phyloP scores from a whole-genome alignment of 768 basidiomycete genomes.

The Mycena galericulata region DNA sequence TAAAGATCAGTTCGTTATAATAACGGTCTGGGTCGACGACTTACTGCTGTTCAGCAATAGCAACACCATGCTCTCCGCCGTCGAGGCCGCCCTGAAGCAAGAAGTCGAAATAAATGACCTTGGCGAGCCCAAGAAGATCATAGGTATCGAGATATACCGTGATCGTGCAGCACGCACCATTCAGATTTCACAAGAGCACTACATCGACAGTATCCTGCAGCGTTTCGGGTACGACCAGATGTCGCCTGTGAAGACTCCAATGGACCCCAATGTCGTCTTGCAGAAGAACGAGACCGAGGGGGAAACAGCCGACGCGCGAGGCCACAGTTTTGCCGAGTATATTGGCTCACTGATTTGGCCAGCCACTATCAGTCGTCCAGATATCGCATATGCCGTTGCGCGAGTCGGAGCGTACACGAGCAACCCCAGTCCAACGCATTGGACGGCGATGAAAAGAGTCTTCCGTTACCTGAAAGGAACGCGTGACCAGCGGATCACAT shows the following conservation, averaged over 20 bases:
- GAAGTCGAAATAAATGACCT: background rate
- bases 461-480: conserved; percentile 3
- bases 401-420: no score
- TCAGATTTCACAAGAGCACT: no score
- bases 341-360: background rate
- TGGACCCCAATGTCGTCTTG: background rate
- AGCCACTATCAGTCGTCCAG: no score
- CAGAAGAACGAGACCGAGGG: background rate
- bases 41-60: background rate
- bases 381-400: no score
- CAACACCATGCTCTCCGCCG: background rate
- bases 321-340: background rate
- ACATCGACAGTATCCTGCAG: no score
- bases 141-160: conserved; percentile 40
- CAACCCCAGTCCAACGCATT: background rate
- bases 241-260: background rate
- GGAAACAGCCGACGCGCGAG: background rate
- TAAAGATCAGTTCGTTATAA: background rate
- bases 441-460: conserved; percentile 8
- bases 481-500: background rate
- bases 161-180: background rate
- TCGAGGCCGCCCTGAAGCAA: background rate
- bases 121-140: conserved; percentile 30
- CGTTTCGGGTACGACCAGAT: no score
- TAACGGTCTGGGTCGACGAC: conserved; percentile 4